A percentile compares a stretch with the other conserved stretches of the same genome.
These are phyloP conservation scores for Penicillium atrosanguineum DNA, from an alignment of 495 filamentous ascomycete species.

Conservation along the genomic window DNA sequence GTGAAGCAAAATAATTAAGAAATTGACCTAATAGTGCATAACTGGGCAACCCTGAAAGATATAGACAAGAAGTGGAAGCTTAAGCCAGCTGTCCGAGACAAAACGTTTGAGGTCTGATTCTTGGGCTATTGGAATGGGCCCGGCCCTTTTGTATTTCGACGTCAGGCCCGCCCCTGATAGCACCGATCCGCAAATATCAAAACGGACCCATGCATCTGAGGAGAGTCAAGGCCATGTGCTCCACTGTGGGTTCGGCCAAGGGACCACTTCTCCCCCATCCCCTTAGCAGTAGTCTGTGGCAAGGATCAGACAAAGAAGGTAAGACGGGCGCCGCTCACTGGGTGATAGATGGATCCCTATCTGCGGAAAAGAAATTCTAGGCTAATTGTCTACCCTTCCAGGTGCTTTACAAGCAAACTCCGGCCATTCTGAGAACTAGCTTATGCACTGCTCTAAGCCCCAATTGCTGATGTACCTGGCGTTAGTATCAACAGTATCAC, in stretches of 20 bases:
- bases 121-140: conserved; percentile 4
- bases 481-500: not conserved
- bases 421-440: conserved; percentile 1
- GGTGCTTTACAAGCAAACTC: not conserved
- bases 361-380: conserved; percentile 1
- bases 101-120: not conserved
- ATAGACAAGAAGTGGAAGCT: conserved; percentile 6
- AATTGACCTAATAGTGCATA: conserved; percentile 3
- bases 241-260: conserved; percentile 28
- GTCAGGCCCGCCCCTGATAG: conserved; percentile 17
- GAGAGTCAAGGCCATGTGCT: conserved; percentile 21
- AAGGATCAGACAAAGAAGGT: conserved; percentile 17
- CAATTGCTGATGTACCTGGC: not conserved
- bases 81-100: not conserved
- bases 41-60: not conserved
- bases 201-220: conserved; percentile 8
- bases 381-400: not conserved
- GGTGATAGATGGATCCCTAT: conserved; percentile 6
- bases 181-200: conserved; percentile 10
- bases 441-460: conserved; percentile 5
- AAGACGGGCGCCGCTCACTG: conserved; percentile 13
- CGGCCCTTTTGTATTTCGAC: conserved; percentile 18
- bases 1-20: not conserved
- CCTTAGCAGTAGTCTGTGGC: conserved; percentile 18
- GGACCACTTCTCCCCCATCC: conserved; percentile 9